Evolutionary conservation across 805 yeast species (phyloP), one percentile per base, ranked within the genome.

Genomic region (Grigorovia yakushimaensis): DNA sequence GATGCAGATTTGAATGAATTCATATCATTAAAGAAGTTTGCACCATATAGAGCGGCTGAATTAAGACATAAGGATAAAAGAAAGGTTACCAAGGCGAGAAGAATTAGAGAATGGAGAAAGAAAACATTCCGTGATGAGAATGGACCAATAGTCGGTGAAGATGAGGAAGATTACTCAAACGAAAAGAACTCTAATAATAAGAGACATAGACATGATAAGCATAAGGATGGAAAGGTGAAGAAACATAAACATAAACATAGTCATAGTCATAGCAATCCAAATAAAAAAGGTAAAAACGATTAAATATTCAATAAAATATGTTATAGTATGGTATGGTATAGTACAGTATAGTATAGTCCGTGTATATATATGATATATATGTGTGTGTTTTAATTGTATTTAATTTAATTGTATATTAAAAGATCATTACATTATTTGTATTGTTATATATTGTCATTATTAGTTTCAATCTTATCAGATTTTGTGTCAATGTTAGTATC

Each of bases 21-120:
- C 58, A 82, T 88, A 49, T 93, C 96, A 20, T 70, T 93, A 57
- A 91, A 91, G 71, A 89, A 89, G 65, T 80, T 93, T 54, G 97
- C 98, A 0, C 91, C 98, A 24, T 93, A 86, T 64, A 79, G 96
- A 63, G 79, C 87, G 21, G 77, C 77, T 53, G 94, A 85, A 49
- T 72, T 74, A 53, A 73, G 80, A 53, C 67, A 72, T 54, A 87
- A 82, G 61, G 98, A 93, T 64, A 84, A 79, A 66, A 76, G 94
- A 61, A 86, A 87, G 69, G 84, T 77, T 49, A 79, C 88, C 37
- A 93, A 91, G 73, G 79, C 81, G 69, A 84, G 77, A 66, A 76
- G 93, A 57, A 67, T 93, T 50, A 77, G 83, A 53, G 93, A 88
- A 55, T 93, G 98, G 98, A 80, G 95, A 66, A 78, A 82, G 65